A percentile compares a stretch with the other conserved stretches of the same genome.
These are phyloP conservation scores for Dysphania ambrosioides DNA, from an alignment of 148 eudicot genomes.

Conservation along the genomic window DNA sequence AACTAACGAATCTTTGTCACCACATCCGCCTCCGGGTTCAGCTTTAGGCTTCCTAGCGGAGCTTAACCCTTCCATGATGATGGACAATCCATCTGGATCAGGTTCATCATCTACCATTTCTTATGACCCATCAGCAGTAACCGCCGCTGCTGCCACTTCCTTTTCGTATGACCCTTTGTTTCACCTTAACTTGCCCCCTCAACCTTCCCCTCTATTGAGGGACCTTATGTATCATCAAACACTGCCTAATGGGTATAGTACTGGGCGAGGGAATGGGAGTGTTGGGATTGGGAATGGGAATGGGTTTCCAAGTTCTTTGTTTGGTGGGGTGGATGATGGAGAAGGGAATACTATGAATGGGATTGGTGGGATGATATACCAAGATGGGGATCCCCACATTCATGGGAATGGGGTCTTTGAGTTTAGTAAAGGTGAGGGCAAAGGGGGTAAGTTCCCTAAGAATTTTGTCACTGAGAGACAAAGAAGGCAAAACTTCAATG, in stretches of 20 bases:
- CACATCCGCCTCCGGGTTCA: conserved; percentile 7
- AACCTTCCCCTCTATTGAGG: conserved; percentile 50
- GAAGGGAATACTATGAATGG: conserved; percentile 34
- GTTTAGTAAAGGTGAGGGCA: conserved; percentile 44
- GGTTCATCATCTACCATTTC: conserved; percentile 36
- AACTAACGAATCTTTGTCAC: not conserved
- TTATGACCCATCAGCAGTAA: conserved; percentile 19
- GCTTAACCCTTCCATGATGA: conserved; percentile 12
- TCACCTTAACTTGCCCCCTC: conserved; percentile 52
- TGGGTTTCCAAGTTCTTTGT: conserved; percentile 32
- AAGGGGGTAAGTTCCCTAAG: conserved; percentile 51
- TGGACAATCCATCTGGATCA: conserved; percentile 17
- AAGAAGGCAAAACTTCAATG: conserved; percentile 64
- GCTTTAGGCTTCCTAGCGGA: conserved; percentile 23
- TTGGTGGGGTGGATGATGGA: conserved; percentile 47
- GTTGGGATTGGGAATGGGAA: conserved; percentile 11
- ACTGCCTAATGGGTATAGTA: conserved; percentile 38
- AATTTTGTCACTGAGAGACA: conserved; percentile 74
- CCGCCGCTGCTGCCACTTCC: conserved; percentile 7
- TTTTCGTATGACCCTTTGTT: conserved; percentile 50
- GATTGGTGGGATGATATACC: conserved; percentile 36
- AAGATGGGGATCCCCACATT: conserved; percentile 27
- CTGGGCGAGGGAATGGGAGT: conserved; percentile 11
- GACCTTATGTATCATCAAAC: conserved; percentile 64
- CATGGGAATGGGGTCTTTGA: conserved; percentile 49